Percentiles rank a stretch among this genome's conserved stretches.
These are phyloP conservation scores for Cercospora brassicicola DNA, from an alignment of 2,329 filamentous ascomycete genomes.

Conservation along the genomic window DNA sequence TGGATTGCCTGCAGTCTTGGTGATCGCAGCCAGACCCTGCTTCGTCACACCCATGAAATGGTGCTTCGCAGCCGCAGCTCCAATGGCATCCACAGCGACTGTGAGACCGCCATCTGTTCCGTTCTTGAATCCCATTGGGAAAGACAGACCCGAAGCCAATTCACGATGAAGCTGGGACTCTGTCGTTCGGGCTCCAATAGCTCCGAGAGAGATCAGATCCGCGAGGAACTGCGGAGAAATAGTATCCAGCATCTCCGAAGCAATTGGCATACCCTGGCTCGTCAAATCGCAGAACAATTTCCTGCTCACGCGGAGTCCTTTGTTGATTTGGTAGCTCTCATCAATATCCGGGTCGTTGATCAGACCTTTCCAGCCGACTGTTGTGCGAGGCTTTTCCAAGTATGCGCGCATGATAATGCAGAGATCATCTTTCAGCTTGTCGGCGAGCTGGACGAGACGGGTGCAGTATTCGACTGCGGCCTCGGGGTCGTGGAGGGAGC, in stretches of 20 bases:
- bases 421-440: slow-evolving; percentile 78
- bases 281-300: slow-evolving; percentile 93
- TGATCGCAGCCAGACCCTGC: slow-evolving; percentile 92
- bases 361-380: slow-evolving; percentile 97
- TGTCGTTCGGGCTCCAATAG: slow-evolving; percentile 92
- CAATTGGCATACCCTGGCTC: slow-evolving; percentile 84
- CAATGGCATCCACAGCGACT: slow-evolving; percentile 94
- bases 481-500: slow-evolving; percentile 92
- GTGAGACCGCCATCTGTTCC: slow-evolving; percentile 89
- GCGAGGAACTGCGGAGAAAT: slow-evolving; percentile 98
- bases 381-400: slow-evolving; percentile 97
- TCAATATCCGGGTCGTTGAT: slow-evolving; percentile 99
- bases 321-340: slow-evolving; percentile 97
- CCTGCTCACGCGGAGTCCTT: slow-evolving; percentile 87
- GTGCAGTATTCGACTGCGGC: slow-evolving; percentile 85
- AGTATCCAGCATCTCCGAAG: slow-evolving; percentile 97
- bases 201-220: slow-evolving; percentile 91
- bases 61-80: slow-evolving; percentile 74
- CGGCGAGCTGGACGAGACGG: slow-evolving; percentile 72
- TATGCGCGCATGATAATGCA: slow-evolving; percentile 97
- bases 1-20: slow-evolving; percentile 87
- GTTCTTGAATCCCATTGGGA: slow-evolving; percentile 99
- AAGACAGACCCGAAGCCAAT: slow-evolving; percentile 88
- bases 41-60: slow-evolving; percentile 99
- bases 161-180: slow-evolving; percentile 96